Evolutionary conservation across 768 basidiomycete species (phyloP).

Genomic region (Suillus alpinus): DNA sequence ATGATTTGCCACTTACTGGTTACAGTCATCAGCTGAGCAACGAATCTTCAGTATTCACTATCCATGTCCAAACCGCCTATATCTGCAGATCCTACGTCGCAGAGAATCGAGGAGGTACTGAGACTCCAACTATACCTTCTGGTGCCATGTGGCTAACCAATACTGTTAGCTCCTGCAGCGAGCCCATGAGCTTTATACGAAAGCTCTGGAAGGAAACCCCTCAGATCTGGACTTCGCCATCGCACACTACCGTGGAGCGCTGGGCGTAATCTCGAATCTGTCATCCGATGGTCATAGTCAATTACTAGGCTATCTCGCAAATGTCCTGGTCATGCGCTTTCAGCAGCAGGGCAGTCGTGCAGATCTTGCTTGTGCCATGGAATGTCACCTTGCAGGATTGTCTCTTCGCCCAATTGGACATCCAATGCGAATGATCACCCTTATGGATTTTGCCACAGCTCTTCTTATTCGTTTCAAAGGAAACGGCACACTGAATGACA

Average conservation of each 20-base stretch:
- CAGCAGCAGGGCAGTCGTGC: conserved; percentile 22
- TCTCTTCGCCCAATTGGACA: conserved; percentile 25
- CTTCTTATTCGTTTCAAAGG: conserved; percentile 26
- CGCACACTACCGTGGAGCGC: conserved; percentile 24
- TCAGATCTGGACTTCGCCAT: conserved; percentile 27
- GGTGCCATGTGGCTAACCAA: background rate
- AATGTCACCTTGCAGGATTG: conserved; percentile 25
- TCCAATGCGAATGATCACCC: conserved; percentile 18
- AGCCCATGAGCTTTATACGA: background rate
- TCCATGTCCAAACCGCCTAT: background rate
- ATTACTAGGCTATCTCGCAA: conserved; percentile 27
- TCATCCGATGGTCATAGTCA: conserved; percentile 22
- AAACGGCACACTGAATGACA: conserved; percentile 19
- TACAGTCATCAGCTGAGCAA: background rate
- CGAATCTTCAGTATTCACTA: background rate
- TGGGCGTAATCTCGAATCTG: conserved; percentile 8
- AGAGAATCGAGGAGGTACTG: background rate
- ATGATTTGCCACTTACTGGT: background rate
- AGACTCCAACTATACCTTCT: background rate
- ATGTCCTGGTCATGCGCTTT: conserved; percentile 25
- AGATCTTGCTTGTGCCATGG: conserved; percentile 27
- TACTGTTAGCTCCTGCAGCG: background rate
- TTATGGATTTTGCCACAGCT: conserved; percentile 29
- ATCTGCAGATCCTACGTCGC: background rate
- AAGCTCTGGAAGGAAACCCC: conserved; percentile 7